phyloP scores from a whole-genome alignment of 139 green algal species.

The Parachlorella kessleri region DNA sequence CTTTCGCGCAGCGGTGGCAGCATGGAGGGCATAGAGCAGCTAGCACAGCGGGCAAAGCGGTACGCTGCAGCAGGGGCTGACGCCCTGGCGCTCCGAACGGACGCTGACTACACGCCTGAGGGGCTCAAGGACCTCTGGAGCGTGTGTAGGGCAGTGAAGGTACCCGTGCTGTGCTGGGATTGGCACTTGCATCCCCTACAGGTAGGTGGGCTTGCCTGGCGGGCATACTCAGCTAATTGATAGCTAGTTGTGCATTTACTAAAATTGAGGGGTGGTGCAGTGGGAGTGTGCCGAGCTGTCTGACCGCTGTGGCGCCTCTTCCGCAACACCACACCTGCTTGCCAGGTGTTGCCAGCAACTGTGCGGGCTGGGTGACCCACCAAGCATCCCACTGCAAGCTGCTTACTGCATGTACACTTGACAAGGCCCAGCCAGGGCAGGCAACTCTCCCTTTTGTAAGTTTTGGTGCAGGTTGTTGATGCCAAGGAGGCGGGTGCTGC shows the following conservation, averaged over 20 bases:
- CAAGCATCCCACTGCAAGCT: too few species aligned
- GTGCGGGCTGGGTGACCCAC: too few species aligned
- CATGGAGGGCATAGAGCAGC: constrained; percentile 19
- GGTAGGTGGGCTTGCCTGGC: constrained; percentile 15
- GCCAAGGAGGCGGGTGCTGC: constrained; percentile 79
- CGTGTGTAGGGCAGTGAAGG: constrained; percentile 17
- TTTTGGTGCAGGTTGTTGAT: constrained; percentile 71
- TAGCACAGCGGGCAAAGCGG: constrained; percentile 40
- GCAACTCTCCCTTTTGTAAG: too few species aligned
- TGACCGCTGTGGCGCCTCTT: too few species aligned
- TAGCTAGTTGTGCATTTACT: too few species aligned
- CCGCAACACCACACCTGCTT: too few species aligned
- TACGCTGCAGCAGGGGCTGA: constrained; percentile 55
- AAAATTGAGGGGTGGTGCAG: too few species aligned
- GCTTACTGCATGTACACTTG: too few species aligned
- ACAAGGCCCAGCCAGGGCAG: too few species aligned
- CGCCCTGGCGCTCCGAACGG: constrained; percentile 66
- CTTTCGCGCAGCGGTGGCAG: constrained; percentile 15
- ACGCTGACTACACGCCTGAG: constrained; percentile 66
- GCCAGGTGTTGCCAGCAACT: too few species aligned
- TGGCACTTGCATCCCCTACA: constrained; percentile 85
- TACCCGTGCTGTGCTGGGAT: constrained; percentile 71
- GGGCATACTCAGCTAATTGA: too few species aligned
- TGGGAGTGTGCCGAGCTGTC: too few species aligned
- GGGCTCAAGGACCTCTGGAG: constrained; percentile 50